phyloP scores from a whole-genome alignment of 768 basidiomycete genomes.

The Mrakia frigida region DNA sequence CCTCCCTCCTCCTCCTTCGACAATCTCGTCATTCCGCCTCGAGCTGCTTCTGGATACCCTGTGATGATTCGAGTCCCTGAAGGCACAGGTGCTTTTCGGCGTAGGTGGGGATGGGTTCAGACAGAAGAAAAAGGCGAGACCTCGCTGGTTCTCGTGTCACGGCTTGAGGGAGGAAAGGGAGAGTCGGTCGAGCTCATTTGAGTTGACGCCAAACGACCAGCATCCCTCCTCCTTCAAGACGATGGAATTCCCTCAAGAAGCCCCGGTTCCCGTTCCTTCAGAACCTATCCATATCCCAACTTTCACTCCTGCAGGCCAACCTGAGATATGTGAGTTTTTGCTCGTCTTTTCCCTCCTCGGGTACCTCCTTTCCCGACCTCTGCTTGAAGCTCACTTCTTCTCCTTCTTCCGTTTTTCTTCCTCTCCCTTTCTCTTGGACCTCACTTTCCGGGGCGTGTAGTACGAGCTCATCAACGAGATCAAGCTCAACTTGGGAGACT shows the following conservation, averaged over 20 bases:
- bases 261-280: neutral
- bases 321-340: conserved; percentile 2
- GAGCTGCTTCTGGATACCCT: too few species aligned
- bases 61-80: too few species aligned
- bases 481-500: conserved; percentile 67
- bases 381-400: neutral
- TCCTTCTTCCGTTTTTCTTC: neutral
- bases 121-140: too few species aligned
- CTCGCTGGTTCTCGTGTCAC: too few species aligned
- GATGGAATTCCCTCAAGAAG: neutral
- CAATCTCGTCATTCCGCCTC: too few species aligned
- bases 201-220: neutral
- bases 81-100: too few species aligned
- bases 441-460: too few species aligned
- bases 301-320: neutral
- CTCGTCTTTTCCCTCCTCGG: neutral
- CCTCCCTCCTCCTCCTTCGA: too few species aligned
- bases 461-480: conserved; percentile 80
- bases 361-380: neutral
- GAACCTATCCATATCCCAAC: neutral
- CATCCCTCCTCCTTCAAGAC: neutral
- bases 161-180: too few species aligned
- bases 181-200: neutral
- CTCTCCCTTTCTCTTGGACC: neutral
- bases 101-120: too few species aligned